phyloP scores from a whole-genome alignment of 768 basidiomycete genomes.

The Kondoa malvinella region DNA sequence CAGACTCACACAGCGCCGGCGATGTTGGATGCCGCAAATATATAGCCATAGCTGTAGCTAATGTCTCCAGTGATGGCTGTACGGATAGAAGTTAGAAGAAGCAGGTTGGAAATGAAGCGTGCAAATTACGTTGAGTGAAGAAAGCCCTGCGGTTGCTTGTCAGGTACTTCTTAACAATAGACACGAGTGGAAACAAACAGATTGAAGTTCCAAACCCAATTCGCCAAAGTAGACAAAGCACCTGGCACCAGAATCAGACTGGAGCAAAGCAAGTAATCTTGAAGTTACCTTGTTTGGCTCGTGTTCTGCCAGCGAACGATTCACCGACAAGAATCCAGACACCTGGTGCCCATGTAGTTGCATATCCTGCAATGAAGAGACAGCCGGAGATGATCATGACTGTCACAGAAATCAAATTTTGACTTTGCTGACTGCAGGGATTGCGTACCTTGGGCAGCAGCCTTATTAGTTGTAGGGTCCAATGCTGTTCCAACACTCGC shows the following conservation, averaged over 20 bases:
- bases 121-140: background rate
- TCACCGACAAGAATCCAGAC: constrained; percentile 61
- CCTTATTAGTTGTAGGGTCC: constrained; percentile 38
- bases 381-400: background rate
- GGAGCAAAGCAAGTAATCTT: background rate
- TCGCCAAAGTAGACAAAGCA: constrained; percentile 40
- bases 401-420: background rate
- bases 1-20: background rate
- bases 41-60: background rate
- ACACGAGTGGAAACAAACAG: background rate
- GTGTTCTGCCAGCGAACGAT: constrained; percentile 54
- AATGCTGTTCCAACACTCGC: constrained; percentile 35
- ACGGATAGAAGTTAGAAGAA: background rate
- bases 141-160: background rate
- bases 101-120: background rate
- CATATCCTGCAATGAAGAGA: background rate
- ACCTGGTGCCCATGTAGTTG: background rate
- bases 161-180: background rate
- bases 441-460: constrained; percentile 44
- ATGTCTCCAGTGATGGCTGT: background rate
- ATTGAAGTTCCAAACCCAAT: constrained; percentile 34
- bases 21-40: background rate
- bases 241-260: constrained; percentile 38
- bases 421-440: constrained; percentile 35
- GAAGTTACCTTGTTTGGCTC: constrained; percentile 12